Evolutionary conservation across 208 protist genomes (phyloP).

Genomic region (Leishmania tropica): DNA sequence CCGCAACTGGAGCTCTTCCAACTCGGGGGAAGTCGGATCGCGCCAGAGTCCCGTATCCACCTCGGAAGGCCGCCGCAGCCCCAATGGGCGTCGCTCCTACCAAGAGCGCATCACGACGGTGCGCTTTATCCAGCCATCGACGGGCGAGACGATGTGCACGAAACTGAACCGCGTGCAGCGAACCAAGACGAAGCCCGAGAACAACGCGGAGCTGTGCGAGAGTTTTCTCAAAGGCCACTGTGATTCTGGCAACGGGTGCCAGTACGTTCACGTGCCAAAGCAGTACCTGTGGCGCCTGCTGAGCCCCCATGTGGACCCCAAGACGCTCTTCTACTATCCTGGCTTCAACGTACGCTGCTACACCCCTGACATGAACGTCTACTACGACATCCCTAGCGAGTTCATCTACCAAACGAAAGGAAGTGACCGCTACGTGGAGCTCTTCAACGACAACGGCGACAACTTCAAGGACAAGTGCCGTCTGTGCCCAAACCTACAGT

Average conservation of each 20-base stretch:
- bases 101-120: slow-evolving; percentile 64
- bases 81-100: slow-evolving; percentile 47
- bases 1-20: slow-evolving; percentile 37
- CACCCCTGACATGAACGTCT: slow-evolving; percentile 59
- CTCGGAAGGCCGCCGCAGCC: slow-evolving; percentile 46
- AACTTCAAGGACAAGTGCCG: slow-evolving; percentile 82
- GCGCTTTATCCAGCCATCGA: slow-evolving; percentile 44
- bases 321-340: slow-evolving; percentile 44
- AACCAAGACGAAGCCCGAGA: slow-evolving; percentile 38
- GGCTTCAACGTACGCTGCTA: slow-evolving; percentile 82
- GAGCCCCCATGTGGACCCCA: slow-evolving; percentile 39
- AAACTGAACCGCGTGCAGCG: slow-evolving; percentile 62
- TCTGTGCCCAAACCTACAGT: slow-evolving; percentile 53
- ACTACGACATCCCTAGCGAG: slow-evolving; percentile 78
- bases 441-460: slow-evolving; percentile 79
- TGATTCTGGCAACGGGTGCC: slow-evolving; percentile 46
- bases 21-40: slow-evolving; percentile 27
- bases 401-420: slow-evolving; percentile 62
- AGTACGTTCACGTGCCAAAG: slow-evolving; percentile 66
- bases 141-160: slow-evolving; percentile 43
- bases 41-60: slow-evolving; percentile 30
- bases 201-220: slow-evolving; percentile 60
- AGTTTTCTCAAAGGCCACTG: slow-evolving; percentile 66
- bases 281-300: slow-evolving; percentile 76
- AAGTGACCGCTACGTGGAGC: slow-evolving; percentile 65